These are phyloP conservation scores for Harrya chromipes DNA, from an alignment of 768 basidiomycete genomes.

Conservation along the genomic window DNA sequence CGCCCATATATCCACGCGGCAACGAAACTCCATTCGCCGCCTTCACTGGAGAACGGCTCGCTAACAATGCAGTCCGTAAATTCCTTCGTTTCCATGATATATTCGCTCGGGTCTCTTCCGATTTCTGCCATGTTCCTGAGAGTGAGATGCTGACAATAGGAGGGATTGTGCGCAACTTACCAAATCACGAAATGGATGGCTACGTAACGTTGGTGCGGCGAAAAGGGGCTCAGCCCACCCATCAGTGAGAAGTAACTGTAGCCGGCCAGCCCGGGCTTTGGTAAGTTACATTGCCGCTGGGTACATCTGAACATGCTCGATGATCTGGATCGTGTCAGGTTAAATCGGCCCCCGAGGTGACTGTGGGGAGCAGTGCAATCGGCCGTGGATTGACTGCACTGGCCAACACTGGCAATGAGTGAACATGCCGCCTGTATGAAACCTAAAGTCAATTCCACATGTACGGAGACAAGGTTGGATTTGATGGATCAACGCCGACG, in stretches of 20 bases:
- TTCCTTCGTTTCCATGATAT: slow-evolving; percentile 47
- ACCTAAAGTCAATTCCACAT: slow-evolving; percentile 24
- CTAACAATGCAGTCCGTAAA: slow-evolving; percentile 65
- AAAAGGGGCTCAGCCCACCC: slow-evolving; percentile 7
- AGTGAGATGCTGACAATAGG: slow-evolving; percentile 62
- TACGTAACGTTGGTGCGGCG: slow-evolving; percentile 11
- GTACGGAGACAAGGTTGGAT: slow-evolving; percentile 14
- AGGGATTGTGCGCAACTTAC: slow-evolving; percentile 56
- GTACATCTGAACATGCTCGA: slow-evolving; percentile 17
- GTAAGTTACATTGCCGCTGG: slow-evolving; percentile 7
- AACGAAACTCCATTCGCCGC: slow-evolving; percentile 51
- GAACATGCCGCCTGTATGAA: slow-evolving; percentile 33
- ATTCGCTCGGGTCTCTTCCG: slow-evolving; percentile 65
- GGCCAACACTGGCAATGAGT: slow-evolving; percentile 53
- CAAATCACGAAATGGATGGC: slow-evolving; percentile 4
- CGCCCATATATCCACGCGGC: slow-evolving; percentile 56
- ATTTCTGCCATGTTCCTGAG: slow-evolving; percentile 39
- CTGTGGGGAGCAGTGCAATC: too few species aligned
- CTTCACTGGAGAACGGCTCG: slow-evolving; percentile 57
- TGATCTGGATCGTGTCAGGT: slow-evolving; percentile 72
- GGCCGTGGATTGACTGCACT: slow-evolving; percentile 56
- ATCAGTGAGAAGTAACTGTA: slow-evolving; percentile 51
- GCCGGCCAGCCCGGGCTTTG: slow-evolving; percentile 1
- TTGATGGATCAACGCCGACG: slow-evolving; percentile 9
- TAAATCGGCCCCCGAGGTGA: slow-evolving; percentile 38